phyloP scores from a whole-genome alignment of 352 stramenopile species.

The Phytophthora capsici region DNA sequence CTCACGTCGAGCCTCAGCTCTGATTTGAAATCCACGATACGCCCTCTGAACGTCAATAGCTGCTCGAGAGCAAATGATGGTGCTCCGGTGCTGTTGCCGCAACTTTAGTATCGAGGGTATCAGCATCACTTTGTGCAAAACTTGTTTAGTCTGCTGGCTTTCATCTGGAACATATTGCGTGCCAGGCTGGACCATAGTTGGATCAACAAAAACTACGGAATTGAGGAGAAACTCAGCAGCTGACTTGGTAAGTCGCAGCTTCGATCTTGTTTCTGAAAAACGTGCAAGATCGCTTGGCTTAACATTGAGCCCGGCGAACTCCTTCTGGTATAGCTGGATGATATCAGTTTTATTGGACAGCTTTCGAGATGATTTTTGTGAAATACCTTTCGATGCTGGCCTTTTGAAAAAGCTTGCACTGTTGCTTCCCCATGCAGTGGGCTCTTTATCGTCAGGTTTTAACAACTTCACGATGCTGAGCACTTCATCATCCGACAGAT shows the following conservation, averaged over 20 bases:
- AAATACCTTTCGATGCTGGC: slow-evolving; percentile 13
- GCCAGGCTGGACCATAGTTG: slow-evolving; percentile 3
- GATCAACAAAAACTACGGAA: slow-evolving; percentile 53
- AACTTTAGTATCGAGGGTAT: slow-evolving; percentile 53
- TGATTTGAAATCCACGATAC: slow-evolving; percentile 67
- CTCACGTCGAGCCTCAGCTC: slow-evolving; percentile 52
- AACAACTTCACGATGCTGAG: slow-evolving; percentile 9
- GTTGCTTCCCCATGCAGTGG: slow-evolving; percentile 15
- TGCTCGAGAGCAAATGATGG: slow-evolving; percentile 32
- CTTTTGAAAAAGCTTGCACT: slow-evolving; percentile 31
- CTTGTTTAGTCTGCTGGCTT: neutral
- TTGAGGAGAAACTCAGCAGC: slow-evolving; percentile 55
- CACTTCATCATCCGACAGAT: slow-evolving; percentile 67
- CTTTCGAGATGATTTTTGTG: slow-evolving; percentile 4
- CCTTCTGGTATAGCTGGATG: slow-evolving; percentile 48
- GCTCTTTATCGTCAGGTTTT: slow-evolving; percentile 6
- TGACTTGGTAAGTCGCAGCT: slow-evolving; percentile 46
- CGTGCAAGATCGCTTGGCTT: slow-evolving; percentile 42
- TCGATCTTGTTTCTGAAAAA: slow-evolving; percentile 47
- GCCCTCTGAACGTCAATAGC: slow-evolving; percentile 55
- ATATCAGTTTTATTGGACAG: slow-evolving; percentile 23
- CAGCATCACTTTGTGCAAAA: slow-evolving; percentile 44
- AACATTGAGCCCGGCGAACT: slow-evolving; percentile 53
- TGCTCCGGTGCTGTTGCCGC: slow-evolving; percentile 35
- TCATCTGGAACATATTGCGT: neutral